Conservation (phyloP, 176 grass and related monocot species). For the Eremochloa ophiuroides region DNA sequence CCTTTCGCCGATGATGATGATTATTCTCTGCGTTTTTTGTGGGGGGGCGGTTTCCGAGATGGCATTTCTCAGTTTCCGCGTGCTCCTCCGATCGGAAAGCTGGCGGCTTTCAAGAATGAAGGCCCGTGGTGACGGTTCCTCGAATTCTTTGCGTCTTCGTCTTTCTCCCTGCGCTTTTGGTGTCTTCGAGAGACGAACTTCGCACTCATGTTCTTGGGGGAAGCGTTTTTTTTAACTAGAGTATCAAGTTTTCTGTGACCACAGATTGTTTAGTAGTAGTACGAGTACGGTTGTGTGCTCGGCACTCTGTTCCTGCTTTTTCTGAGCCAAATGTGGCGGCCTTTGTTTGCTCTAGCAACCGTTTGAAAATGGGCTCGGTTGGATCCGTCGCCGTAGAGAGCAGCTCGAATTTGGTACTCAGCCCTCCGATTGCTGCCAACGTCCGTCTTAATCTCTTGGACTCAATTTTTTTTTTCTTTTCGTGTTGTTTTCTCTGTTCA, state of each 20-base stretch:
- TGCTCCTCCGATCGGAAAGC: slow-evolving; percentile 28
- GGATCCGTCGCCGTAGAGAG: slow-evolving; percentile 38
- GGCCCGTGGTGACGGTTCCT: slow-evolving; percentile 8
- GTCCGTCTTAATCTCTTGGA: background rate
- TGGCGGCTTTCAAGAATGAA: slow-evolving; percentile 23
- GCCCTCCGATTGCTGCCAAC: background rate
- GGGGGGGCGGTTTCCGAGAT: slow-evolving; percentile 12
- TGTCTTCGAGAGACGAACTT: background rate
- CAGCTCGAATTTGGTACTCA: slow-evolving; percentile 52
- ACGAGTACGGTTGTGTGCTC: background rate
- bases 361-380: slow-evolving; percentile 54
- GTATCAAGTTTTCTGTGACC: background rate
- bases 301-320: slow-evolving; percentile 11
- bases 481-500: slow-evolving; percentile 10
- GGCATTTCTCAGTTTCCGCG: slow-evolving; percentile 6
- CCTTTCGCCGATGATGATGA: slow-evolving; percentile 43
- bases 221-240: background rate
- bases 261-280: background rate
- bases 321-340: background rate
- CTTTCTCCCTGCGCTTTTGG: slow-evolving; percentile 25
- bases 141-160: background rate
- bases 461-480: slow-evolving; percentile 10
- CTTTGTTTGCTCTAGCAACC: slow-evolving; percentile 13
- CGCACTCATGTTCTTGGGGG: background rate
- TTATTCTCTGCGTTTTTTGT: slow-evolving; percentile 30